phyloP scores from a whole-genome alignment of 1,139 yeast species.

The Pichia sp. region DNA sequence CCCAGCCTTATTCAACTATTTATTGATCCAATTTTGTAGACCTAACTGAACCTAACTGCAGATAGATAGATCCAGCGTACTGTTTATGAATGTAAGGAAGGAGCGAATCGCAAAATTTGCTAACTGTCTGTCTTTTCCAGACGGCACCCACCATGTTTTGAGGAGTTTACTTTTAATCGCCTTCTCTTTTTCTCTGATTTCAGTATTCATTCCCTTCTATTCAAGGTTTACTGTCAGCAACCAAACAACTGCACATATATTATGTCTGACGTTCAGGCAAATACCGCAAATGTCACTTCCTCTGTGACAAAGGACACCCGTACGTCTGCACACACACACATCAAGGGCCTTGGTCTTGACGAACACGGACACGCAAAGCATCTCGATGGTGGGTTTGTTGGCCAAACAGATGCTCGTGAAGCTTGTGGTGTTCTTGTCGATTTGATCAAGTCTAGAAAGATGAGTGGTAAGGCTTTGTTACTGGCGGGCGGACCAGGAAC shows the following conservation, averaged over 20 bases:
- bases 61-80: too few species aligned
- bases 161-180: too few species aligned
- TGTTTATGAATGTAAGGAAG: too few species aligned
- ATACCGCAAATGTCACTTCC: conserved; percentile 15
- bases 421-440: conserved; percentile 97
- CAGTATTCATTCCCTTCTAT: too few species aligned
- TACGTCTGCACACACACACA: conserved; percentile 96
- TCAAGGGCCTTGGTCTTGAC: conserved; percentile 90
- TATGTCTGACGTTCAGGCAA: too few species aligned
- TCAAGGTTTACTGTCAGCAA: too few species aligned
- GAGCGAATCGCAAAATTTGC: too few species aligned
- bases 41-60: neutral
- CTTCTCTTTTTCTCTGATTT: too few species aligned
- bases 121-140: too few species aligned
- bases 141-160: too few species aligned
- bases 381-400: conserved; percentile 92
- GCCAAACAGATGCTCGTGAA: conserved; percentile 91
- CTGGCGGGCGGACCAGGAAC: conserved; percentile 98
- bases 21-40: neutral
- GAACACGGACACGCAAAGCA: conserved; percentile 82
- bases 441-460: conserved; percentile 82
- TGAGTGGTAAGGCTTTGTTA: conserved; percentile 94
- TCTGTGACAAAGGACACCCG: conserved; percentile 42
- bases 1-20: too few species aligned
- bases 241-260: too few species aligned